Evolutionary conservation across 495 filamentous ascomycete species (phyloP).

Genomic region (Hypoxylon perforatum): DNA sequence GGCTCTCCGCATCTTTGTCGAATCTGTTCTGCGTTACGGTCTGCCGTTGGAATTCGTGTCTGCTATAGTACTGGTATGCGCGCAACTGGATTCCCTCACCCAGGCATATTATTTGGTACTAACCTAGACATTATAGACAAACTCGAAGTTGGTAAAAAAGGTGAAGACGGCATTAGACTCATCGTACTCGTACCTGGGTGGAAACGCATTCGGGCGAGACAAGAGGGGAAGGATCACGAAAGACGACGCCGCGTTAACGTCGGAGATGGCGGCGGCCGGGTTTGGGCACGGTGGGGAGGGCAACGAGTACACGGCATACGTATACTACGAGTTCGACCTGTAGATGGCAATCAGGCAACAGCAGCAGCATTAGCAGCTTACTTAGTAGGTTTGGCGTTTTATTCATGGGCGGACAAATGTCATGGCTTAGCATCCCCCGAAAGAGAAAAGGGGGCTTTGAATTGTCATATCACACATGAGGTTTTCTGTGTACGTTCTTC

Average conservation of each 20-base stretch:
- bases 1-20: constrained; percentile 92
- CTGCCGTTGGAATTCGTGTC: constrained; percentile 88
- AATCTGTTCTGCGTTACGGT: constrained; percentile 94
- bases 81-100: not conserved
- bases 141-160: constrained; percentile 81
- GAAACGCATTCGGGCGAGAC: constrained; percentile 93
- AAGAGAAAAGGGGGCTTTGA: constrained; percentile 18
- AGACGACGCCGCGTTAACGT: constrained; percentile 79
- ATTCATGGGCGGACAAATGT: constrained; percentile 21
- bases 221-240: constrained; percentile 91
- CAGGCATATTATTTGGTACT: constrained; percentile 23
- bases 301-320: constrained; percentile 92
- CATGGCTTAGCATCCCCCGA: constrained; percentile 29
- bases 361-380: constrained; percentile 5
- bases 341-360: constrained; percentile 23
- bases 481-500: constrained; percentile 30
- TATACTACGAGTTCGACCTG: constrained; percentile 91
- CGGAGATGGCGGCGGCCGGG: constrained; percentile 80
- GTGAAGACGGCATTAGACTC: constrained; percentile 83
- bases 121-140: constrained; percentile 69
- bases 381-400: constrained; percentile 33
- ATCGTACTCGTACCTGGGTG: constrained; percentile 90
- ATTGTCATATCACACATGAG: constrained; percentile 22
- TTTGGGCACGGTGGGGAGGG: constrained; percentile 68
- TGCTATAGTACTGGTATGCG: constrained; percentile 81